phyloP scores from a whole-genome alignment of 2,329 filamentous ascomycete genomes.

The Nothophaeocryptopus gaeumannii region DNA sequence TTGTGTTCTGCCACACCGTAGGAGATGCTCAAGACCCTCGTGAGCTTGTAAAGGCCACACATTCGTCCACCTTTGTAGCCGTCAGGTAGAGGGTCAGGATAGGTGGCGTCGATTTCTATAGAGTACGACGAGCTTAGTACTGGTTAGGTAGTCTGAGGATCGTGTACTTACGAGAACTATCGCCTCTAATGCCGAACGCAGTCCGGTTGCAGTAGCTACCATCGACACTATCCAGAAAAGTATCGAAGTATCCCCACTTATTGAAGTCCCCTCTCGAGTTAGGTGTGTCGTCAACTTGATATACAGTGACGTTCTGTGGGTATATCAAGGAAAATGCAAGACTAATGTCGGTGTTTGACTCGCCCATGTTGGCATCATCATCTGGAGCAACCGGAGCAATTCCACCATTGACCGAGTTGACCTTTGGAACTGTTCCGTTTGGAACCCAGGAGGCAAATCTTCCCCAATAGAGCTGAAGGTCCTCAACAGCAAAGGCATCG shows the following conservation, averaged over 20 bases:
- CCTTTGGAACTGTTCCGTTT: conserved; percentile 28
- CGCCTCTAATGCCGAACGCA: background rate
- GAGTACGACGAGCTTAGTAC: too few species aligned
- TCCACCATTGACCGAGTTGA: conserved; percentile 23
- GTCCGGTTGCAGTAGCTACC: conserved; percentile 38
- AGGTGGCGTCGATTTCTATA: conserved; percentile 42
- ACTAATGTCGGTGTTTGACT: conserved; percentile 56
- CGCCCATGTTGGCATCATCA: conserved; percentile 41
- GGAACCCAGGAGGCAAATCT: conserved; percentile 9
- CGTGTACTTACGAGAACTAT: too few species aligned
- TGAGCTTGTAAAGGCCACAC: conserved; percentile 46
- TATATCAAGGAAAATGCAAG: conserved; percentile 40
- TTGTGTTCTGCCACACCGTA: conserved; percentile 47
- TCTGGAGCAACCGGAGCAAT: conserved; percentile 18
- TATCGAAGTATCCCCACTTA: conserved; percentile 33
- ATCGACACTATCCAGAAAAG: conserved; percentile 47
- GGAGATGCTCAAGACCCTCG: conserved; percentile 56
- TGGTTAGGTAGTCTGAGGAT: too few species aligned
- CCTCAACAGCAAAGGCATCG: conserved; percentile 39
- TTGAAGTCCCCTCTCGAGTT: too few species aligned
- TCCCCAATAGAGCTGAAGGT: conserved; percentile 38
- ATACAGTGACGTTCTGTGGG: conserved; percentile 50
- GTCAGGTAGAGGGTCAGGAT: conserved; percentile 42
- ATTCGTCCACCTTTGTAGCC: conserved; percentile 42
- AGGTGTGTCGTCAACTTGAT: conserved; percentile 42